Evolutionary conservation across 495 filamentous ascomycete genomes (phyloP).

Genomic region (Neurospora intermedia): DNA sequence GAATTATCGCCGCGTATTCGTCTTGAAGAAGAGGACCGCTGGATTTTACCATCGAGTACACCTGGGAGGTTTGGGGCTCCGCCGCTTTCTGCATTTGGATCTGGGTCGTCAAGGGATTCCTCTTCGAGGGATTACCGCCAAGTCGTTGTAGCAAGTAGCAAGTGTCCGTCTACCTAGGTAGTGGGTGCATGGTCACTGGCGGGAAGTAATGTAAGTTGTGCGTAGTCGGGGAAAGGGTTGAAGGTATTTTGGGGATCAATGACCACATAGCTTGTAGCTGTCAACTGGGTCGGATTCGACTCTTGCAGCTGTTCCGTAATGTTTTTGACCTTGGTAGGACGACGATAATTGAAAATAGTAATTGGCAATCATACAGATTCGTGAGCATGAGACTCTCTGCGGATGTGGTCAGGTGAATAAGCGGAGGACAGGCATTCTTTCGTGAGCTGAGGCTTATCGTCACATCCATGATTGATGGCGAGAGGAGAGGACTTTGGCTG

Average conservation of each 20-base stretch:
- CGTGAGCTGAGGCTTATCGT: neutral
- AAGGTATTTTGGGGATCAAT: neutral
- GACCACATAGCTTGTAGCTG: neutral
- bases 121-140: neutral
- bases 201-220: neutral
- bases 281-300: neutral
- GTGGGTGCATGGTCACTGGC: neutral
- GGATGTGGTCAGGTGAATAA: neutral
- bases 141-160: neutral
- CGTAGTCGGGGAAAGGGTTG: neutral
- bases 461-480: neutral
- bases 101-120: neutral
- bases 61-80: neutral
- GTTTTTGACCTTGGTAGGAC: neutral
- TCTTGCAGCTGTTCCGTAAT: neutral
- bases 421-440: neutral
- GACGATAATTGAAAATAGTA: neutral
- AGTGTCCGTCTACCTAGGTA: neutral
- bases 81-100: neutral
- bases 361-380: neutral
- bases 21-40: neutral
- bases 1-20: neutral
- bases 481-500: neutral
- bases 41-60: neutral
- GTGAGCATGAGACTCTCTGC: neutral